These are phyloP conservation scores for Podaxis mareebaensis DNA, from an alignment of 768 basidiomycete genomes.

Conservation along the genomic window DNA sequence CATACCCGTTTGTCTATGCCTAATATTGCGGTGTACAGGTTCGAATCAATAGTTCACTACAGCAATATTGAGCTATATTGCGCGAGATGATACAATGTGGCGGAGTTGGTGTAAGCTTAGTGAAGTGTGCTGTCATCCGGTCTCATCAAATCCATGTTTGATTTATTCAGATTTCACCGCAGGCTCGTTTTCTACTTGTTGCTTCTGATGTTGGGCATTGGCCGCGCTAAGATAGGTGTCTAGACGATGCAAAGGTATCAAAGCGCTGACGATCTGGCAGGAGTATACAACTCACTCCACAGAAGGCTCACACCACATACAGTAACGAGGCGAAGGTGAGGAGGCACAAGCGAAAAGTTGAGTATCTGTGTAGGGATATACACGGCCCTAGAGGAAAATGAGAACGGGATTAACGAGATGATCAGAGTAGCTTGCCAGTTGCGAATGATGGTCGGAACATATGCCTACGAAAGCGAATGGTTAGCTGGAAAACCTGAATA, in stretches of 20 bases:
- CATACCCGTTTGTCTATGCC: no score
- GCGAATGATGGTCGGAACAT: constrained; percentile 70
- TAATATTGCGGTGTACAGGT: no score
- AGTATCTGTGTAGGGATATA: constrained; percentile 76
- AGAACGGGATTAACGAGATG: constrained; percentile 3
- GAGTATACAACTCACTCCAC: constrained; percentile 62
- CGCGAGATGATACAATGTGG: no score
- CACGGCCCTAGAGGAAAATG: constrained; percentile 49
- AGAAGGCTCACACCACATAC: constrained; percentile 78
- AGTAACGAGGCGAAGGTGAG: constrained; percentile 72
- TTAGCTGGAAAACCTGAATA: not conserved
- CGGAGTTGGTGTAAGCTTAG: no score
- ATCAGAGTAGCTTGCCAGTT: constrained; percentile 56
- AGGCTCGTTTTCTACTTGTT: not conserved
- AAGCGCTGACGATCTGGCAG: not conserved
- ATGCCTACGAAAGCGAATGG: constrained; percentile 43
- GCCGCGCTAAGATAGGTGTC: constrained; percentile 65
- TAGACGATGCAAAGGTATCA: constrained; percentile 21
- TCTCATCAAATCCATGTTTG: not conserved
- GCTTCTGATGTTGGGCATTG: constrained; percentile 37
- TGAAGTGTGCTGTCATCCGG: no score
- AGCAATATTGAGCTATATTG: no score
- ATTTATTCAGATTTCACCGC: not conserved
- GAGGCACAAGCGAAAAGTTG: constrained; percentile 79
- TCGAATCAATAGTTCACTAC: no score